Percentiles rank a stretch among this genome's conserved stretches.
Conservation (phyloP, 441 rosid species). For the Adansonia gregorii region DNA sequence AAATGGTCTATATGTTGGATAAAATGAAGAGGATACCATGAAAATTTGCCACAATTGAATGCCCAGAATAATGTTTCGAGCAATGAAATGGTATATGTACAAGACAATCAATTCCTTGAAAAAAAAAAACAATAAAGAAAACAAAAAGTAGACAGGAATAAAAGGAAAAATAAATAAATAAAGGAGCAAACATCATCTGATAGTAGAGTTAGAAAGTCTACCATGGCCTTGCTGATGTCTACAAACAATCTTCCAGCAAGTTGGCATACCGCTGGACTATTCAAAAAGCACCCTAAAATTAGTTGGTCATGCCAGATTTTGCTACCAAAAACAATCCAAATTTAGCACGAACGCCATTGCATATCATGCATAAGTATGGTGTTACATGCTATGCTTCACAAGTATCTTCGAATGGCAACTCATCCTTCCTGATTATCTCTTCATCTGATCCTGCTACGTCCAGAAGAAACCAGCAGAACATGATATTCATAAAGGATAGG, state of each 20-base stretch:
- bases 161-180: not conserved
- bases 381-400: not conserved
- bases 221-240: not conserved
- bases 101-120: slow-evolving; percentile 20
- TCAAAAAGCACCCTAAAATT: slow-evolving; percentile 43
- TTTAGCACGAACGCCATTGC: not conserved
- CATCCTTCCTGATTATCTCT: not conserved
- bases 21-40: slow-evolving; percentile 10
- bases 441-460: not conserved
- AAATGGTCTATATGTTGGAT: not conserved
- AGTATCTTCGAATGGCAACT: not conserved
- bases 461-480: not conserved
- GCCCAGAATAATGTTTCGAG: slow-evolving; percentile 44
- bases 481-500: not conserved
- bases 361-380: not conserved
- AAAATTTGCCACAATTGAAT: not conserved
- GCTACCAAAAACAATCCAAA: not conserved
- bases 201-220: slow-evolving; percentile 51
- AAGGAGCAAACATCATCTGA: slow-evolving; percentile 33
- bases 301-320: slow-evolving; percentile 29
- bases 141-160: not conserved
- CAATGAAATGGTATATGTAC: slow-evolving; percentile 52
- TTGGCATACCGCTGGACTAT: slow-evolving; percentile 27
- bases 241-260: not conserved
- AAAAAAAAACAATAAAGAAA: slow-evolving; percentile 18